Conservation (phyloP, 139 green algal species). For the Trebouxia sp. region DNA sequence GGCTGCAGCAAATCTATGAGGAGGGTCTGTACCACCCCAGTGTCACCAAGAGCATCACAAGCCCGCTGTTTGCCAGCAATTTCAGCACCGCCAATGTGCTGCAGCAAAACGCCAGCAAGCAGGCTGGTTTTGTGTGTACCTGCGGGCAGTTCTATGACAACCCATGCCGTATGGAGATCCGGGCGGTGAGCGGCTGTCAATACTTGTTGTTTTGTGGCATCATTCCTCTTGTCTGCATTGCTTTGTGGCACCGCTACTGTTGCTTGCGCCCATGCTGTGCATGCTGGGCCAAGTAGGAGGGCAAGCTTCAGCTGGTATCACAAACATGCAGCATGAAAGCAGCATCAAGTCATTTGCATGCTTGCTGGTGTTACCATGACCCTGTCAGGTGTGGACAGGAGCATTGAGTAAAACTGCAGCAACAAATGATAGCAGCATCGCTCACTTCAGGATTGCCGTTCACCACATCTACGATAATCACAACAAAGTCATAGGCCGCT, state of each 20-base stretch:
- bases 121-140: slow-evolving; percentile 11
- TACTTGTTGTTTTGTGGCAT: no score
- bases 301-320: neutral
- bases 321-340: neutral
- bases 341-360: neutral
- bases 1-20: slow-evolving; percentile 17
- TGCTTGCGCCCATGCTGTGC: no score
- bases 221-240: neutral
- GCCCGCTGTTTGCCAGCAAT: neutral
- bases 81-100: neutral
- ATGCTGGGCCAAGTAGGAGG: neutral
- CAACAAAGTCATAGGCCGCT: neutral
- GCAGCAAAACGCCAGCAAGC: slow-evolving; percentile 1
- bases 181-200: slow-evolving; percentile 9
- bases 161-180: slow-evolving; percentile 15
- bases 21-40: slow-evolving; percentile 21
- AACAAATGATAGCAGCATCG: neutral
- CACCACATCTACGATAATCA: no score
- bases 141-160: slow-evolving; percentile 21
- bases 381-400: neutral
- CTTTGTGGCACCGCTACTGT: neutral
- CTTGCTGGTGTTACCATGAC: no score
- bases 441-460: no score
- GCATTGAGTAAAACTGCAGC: neutral
- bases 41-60: slow-evolving; percentile 21